Base-by-base conservation (phyloP, 1,284 basidiomycete species). In the Naganishia liquefaciens region DNA sequence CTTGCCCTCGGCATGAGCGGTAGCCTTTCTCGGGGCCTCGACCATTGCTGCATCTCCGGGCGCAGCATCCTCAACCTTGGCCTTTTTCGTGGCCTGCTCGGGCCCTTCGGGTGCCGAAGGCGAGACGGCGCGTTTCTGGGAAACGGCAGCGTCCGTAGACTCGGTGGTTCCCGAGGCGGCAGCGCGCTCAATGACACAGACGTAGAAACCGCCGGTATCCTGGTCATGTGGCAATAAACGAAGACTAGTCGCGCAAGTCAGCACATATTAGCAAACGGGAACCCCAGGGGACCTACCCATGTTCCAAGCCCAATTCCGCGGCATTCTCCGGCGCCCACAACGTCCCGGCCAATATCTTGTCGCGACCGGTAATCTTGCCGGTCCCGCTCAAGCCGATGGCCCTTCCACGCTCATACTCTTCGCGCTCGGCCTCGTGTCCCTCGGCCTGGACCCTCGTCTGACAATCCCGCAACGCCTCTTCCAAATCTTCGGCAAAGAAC, bases 131-230 rank as follows among this genome's bases (percentile, higher is more conserved):
- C 69, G 64, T 60, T 71, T 61, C 65, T 39, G 65, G 25, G 46
- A 5, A 25, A 33, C 42, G n/a, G 49, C 42, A 4, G 53, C 69
- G 51, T 72, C 72, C 72, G 82, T 84, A 10, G 37, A 28, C 17
- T 30, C 27, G 19, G 46, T 33, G 30, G 40, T 37, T n/a, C 2
- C n/a, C n/a, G 53, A n/a, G 40, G 33, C 53, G 19, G 54, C 54
- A 21, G 53, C 49, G 11, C 63, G 54, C 72, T 93, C 86, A 40
- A 99, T 80, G 0, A 97, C 88, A 19, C 93, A 91, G 28, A 99
- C 88, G 73, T 97, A 99, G 81, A 99, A 99, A 0, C 93, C 96
- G 13, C 96, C 96, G 0, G 94, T 93, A 77, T 99, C 90, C 80
- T 99, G 95, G 49, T 96, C 81, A 76, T 99, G 94, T 3, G 96